Percentiles rank a stretch among this genome's conserved stretches.
phyloP scores from a whole-genome alignment of 1,139 yeast genomes.

The Candida albicans region DNA sequence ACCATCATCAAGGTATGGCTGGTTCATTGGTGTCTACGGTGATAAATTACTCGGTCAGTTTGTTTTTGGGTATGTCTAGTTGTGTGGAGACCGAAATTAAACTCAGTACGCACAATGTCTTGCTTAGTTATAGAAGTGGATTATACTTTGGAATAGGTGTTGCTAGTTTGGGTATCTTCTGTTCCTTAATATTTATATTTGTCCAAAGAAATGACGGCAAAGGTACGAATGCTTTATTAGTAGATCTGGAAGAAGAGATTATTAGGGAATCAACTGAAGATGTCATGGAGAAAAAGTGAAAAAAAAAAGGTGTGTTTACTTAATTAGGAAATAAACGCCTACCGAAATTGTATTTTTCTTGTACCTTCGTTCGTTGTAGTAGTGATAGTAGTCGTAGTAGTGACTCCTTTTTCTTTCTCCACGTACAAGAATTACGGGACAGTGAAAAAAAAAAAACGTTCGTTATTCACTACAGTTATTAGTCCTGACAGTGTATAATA shows the following conservation, averaged over 20 bases:
- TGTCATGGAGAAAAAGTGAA: neutral
- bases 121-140: slow-evolving; percentile 46
- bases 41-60: slow-evolving; percentile 53
- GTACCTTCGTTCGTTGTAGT: too few species aligned
- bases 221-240: slow-evolving; percentile 11
- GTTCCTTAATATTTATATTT: slow-evolving; percentile 30
- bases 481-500: too few species aligned
- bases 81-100: slow-evolving; percentile 45
- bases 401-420: neutral
- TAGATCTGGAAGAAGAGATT: neutral
- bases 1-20: slow-evolving; percentile 59
- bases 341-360: neutral
- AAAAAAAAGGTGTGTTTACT: neutral
- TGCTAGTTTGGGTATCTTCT: slow-evolving; percentile 35
- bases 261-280: slow-evolving; percentile 1
- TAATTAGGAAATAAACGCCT: neutral
- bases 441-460: neutral
- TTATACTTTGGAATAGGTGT: slow-evolving; percentile 42
- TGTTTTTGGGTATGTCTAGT: slow-evolving; percentile 52
- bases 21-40: slow-evolving; percentile 57
- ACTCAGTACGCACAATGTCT: slow-evolving; percentile 17
- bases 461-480: neutral
- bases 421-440: neutral
- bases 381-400: too few species aligned
- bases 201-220: slow-evolving; percentile 21